Conservation (phyloP, 2,329 filamentous ascomycete species). For the Rosellinia necatrix region DNA sequence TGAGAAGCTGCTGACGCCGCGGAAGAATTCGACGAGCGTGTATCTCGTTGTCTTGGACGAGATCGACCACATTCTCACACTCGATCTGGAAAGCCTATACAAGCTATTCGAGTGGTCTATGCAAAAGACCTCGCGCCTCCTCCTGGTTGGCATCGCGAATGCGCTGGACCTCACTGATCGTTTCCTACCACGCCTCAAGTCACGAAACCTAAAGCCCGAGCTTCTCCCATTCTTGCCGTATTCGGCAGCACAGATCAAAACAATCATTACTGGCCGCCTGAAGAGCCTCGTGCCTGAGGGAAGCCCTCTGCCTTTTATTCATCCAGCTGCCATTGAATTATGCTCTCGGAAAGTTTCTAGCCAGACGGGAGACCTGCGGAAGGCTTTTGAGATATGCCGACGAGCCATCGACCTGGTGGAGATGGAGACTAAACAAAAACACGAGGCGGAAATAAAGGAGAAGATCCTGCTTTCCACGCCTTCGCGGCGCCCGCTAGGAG, state of each 20-base stretch:
- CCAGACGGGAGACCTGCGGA: slow-evolving; percentile 91
- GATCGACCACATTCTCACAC: slow-evolving; percentile 88
- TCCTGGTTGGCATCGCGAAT: slow-evolving; percentile 93
- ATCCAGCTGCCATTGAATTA: slow-evolving; percentile 90
- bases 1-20: slow-evolving; percentile 71
- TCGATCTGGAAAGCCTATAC: slow-evolving; percentile 89
- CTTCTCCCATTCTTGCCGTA: slow-evolving; percentile 93
- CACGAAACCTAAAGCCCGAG: slow-evolving; percentile 86
- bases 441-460: slow-evolving; percentile 66
- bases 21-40: slow-evolving; percentile 58
- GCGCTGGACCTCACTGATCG: slow-evolving; percentile 94
- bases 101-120: slow-evolving; percentile 97
- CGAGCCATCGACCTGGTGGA: slow-evolving; percentile 89
- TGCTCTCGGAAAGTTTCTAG: slow-evolving; percentile 93
- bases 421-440: slow-evolving; percentile 75
- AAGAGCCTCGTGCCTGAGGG: slow-evolving; percentile 69
- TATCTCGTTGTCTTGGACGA: slow-evolving; percentile 92
- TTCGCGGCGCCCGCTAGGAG: slow-evolving; percentile 76
- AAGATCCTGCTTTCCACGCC: slow-evolving; percentile 65
- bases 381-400: slow-evolving; percentile 92
- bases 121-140: slow-evolving; percentile 75
- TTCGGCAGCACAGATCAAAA: slow-evolving; percentile 82
- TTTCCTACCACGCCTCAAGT: slow-evolving; percentile 90
- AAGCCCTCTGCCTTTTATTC: slow-evolving; percentile 78
- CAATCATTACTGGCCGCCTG: slow-evolving; percentile 83